Conservation (phyloP, 257 asterid species). For the Nicotiana tomentosiformis region DNA sequence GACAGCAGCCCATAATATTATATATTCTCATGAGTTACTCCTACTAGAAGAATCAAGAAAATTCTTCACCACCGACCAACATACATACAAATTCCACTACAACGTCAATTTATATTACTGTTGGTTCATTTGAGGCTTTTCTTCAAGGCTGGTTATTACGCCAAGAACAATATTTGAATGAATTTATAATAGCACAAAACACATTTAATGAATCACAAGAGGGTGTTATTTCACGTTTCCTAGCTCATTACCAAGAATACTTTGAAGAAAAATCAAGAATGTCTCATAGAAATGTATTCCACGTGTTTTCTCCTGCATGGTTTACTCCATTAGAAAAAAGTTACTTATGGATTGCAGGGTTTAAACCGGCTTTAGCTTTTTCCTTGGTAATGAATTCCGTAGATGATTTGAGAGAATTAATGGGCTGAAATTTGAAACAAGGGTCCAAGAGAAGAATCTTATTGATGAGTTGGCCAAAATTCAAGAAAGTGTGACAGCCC, state of each 20-base stretch:
- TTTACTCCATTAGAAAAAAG: conserved; percentile 42
- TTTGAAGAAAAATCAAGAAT: conserved; percentile 37
- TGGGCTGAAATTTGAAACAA: conserved; percentile 19
- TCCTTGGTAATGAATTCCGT: conserved; percentile 14
- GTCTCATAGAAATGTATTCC: conserved; percentile 30
- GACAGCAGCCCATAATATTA: no score
- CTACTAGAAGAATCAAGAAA: neutral
- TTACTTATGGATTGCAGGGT: conserved; percentile 48
- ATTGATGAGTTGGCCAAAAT: conserved; percentile 37
- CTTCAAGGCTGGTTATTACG: conserved; percentile 30
- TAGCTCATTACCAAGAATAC: conserved; percentile 41
- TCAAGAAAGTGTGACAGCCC: conserved; percentile 58
- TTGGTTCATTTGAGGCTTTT: conserved; percentile 22
- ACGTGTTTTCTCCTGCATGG: conserved; percentile 47
- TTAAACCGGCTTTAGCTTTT: conserved; percentile 37
- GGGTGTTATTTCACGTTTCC: conserved; percentile 18
- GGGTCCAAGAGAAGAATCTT: conserved; percentile 26
- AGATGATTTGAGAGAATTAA: conserved; percentile 21
- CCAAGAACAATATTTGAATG: conserved; percentile 25
- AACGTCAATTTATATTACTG: neutral
- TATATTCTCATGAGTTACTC: no score
- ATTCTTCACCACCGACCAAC: conserved; percentile 9
- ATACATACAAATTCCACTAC: neutral
- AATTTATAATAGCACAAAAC: conserved; percentile 17
- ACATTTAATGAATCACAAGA: conserved; percentile 1